Conservation (phyloP, 2,329 filamentous ascomycete genomes). For the Cadophora luteo-olivacea region DNA sequence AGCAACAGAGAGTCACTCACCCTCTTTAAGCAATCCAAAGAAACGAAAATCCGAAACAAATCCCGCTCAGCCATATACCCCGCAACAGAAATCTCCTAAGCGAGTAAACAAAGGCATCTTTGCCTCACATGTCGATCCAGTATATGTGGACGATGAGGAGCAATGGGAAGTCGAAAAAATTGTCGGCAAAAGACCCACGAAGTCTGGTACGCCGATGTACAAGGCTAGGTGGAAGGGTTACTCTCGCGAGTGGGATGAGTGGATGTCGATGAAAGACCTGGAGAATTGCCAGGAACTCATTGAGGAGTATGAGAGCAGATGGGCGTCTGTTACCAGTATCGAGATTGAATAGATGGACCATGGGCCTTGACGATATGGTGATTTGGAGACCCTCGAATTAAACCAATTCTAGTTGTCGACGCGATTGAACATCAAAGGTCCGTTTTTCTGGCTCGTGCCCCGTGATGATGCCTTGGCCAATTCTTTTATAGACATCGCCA, state of each 20-base stretch:
- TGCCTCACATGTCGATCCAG: not conserved
- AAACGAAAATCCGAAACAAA: not conserved
- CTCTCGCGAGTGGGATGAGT: not conserved
- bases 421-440: too few relatives aligned
- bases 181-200: not conserved
- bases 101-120: not conserved
- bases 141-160: not conserved
- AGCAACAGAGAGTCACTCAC: not conserved
- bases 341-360: not conserved
- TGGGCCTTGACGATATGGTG: too few relatives aligned
- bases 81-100: not conserved
- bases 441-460: too few relatives aligned
- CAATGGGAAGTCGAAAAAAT: not conserved
- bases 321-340: not conserved
- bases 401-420: too few relatives aligned
- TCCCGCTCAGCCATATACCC: not conserved
- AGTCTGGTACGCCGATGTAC: not conserved
- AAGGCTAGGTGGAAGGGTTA: not conserved
- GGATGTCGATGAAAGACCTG: not conserved
- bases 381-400: too few relatives aligned
- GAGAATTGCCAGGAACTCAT: not conserved
- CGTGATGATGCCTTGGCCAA: not conserved
- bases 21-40: not conserved
- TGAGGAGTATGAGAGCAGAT: not conserved
- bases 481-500: not conserved